phyloP scores from a whole-genome alignment of 225 moss, liverwort and hornwort species.

The Asterella californica region DNA sequence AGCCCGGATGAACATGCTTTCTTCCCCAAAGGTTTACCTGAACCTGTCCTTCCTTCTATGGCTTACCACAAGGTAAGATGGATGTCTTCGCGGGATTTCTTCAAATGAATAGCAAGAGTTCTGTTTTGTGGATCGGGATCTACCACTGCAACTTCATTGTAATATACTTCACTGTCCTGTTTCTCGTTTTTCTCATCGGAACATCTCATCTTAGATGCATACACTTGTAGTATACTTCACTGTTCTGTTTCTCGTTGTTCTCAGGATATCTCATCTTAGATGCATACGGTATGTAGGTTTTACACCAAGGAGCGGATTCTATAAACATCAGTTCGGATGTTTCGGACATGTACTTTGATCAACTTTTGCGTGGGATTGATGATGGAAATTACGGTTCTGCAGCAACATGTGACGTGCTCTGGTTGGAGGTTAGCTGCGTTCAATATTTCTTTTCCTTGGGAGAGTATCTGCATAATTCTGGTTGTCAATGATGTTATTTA shows the following conservation, averaged over 20 bases:
- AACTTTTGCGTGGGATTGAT: slow-evolving; percentile 71
- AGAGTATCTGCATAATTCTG: no score
- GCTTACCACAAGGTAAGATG: slow-evolving; percentile 50
- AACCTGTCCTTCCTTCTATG: slow-evolving; percentile 60
- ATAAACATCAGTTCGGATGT: slow-evolving; percentile 78
- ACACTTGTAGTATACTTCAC: no score
- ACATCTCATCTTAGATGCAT: no score
- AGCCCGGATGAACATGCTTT: no score
- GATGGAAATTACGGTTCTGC: slow-evolving; percentile 93
- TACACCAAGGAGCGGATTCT: slow-evolving; percentile 63
- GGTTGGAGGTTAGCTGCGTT: slow-evolving; percentile 61
- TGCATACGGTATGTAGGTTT: no score
- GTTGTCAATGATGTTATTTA: not conserved
- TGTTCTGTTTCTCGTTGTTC: not conserved
- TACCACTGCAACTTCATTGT: no score
- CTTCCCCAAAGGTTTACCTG: no score
- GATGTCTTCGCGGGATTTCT: not conserved
- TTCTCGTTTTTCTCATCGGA: not conserved
- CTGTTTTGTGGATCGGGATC: no score
- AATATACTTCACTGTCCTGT: not conserved
- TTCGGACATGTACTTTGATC: slow-evolving; percentile 73
- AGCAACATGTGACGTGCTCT: slow-evolving; percentile 78
- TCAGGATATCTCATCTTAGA: no score
- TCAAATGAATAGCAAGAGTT: not conserved
- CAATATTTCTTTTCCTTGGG: not conserved